phyloP scores from a whole-genome alignment of 169 alveolate species.

The Plasmodium knowlesi region DNA sequence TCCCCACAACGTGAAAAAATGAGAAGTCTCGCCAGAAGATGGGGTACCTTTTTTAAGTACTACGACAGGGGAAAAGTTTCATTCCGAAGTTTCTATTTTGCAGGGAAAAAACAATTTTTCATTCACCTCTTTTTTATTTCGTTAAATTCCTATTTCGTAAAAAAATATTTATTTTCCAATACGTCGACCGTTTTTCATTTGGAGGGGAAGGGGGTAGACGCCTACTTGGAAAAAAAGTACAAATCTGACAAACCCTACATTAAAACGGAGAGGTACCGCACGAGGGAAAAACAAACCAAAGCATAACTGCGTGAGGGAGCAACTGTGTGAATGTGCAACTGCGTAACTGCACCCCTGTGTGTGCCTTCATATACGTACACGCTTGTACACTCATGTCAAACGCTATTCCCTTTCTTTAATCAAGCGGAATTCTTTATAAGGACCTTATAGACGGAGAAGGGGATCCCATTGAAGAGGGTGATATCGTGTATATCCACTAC shows the following conservation, averaged over 20 bases:
- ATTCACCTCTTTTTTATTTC: constrained; percentile 38
- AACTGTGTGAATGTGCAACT: too few relatives aligned
- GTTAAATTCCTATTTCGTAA: constrained; percentile 20
- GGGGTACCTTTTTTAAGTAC: background rate
- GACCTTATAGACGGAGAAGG: constrained; percentile 68
- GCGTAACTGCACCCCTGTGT: background rate
- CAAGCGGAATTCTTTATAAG: constrained; percentile 64
- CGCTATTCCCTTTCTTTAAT: background rate
- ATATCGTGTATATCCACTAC: constrained; percentile 64
- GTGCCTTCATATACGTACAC: background rate
- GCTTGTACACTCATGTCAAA: background rate
- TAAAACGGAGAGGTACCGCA: constrained; percentile 54
- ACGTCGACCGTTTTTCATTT: constrained; percentile 1
- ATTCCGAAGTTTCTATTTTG: background rate
- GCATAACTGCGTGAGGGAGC: background rate
- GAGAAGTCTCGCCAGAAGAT: background rate
- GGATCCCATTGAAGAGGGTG: constrained; percentile 71
- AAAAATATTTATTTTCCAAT: constrained; percentile 41
- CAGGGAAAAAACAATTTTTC: background rate
- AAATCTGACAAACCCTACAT: constrained; percentile 32
- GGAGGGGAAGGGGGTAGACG: constrained; percentile 34
- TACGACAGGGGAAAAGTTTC: background rate
- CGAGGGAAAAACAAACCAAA: background rate
- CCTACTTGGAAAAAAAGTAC: constrained; percentile 56
- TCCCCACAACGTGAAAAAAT: background rate